Percentiles rank a stretch among this genome's conserved stretches.
Conservation (phyloP, 495 filamentous ascomycete species). For the Bacidia gigantensis region DNA sequence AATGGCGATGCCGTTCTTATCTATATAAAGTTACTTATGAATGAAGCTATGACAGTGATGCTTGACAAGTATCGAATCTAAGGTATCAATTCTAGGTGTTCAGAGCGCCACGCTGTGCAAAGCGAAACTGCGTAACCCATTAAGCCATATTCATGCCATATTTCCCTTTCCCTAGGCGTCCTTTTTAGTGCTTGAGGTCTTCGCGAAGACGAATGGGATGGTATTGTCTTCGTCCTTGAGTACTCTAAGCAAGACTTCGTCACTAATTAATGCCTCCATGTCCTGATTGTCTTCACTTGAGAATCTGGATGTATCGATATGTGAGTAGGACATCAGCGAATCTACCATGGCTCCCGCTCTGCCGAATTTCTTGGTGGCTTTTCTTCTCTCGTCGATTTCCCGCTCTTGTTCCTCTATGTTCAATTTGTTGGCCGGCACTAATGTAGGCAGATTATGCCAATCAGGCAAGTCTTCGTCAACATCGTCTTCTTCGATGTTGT, state of each 20-base stretch:
- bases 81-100: not conserved
- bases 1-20: too few relatives aligned
- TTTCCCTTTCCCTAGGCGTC: not conserved
- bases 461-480: slow-evolving; percentile 30
- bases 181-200: slow-evolving; percentile 23
- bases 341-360: slow-evolving; percentile 37
- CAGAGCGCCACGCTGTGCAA: not conserved
- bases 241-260: slow-evolving; percentile 46
- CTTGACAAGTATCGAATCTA: too few relatives aligned
- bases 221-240: slow-evolving; percentile 46
- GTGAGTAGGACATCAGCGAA: slow-evolving; percentile 51
- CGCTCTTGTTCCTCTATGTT: slow-evolving; percentile 49
- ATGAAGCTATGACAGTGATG: too few relatives aligned
- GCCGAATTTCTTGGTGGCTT: slow-evolving; percentile 12
- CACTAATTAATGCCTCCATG: slow-evolving; percentile 36
- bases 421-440: slow-evolving; percentile 45
- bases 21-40: too few relatives aligned
- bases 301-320: slow-evolving; percentile 43
- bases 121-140: not conserved
- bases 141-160: not conserved
- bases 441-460: slow-evolving; percentile 25
- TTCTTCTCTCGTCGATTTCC: slow-evolving; percentile 25
- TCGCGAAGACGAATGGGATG: slow-evolving; percentile 57
- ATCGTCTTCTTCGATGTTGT: slow-evolving; percentile 22
- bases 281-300: slow-evolving; percentile 20